Evolutionary conservation across 139 green algal genomes (phyloP), one percentile per base, ranked within the genome.

Genomic region (Chlamydomonas sphaeroides): DNA sequence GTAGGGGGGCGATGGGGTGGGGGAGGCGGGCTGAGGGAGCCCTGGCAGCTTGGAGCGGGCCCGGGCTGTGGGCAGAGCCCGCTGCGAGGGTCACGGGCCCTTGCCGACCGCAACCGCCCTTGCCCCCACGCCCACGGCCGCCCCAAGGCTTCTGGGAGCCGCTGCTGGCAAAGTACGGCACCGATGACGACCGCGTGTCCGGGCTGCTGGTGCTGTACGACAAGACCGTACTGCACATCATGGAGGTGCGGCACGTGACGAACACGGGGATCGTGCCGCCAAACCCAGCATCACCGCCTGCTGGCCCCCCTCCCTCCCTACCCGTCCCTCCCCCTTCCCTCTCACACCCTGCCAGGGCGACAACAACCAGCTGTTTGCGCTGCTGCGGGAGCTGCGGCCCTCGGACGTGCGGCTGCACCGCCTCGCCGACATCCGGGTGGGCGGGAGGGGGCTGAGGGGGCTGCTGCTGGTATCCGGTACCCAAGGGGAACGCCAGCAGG

Each of bases 291-390:
- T 5, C 53, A 62, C 25, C 21, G 21, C 53, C 17, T 5, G 36
- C 23, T 23, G 36, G 38, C 3, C 7, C n/a, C n/a, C n/a, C 66
- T 21, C 4, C 17, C 14, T 30, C 35, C 14, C 33, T 48, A 33
- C 49, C 65, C 14, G 11, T 14, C 65, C 28, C 49, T 7, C 35
- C 14, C 65, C 30, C 65, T 30, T 48, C 35, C 23, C 35, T 8
- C 32, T 6, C n/a, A 20, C 61, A 8, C 11, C 61, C 17, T 5
- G 23, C 14, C 61, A 80, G 74, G 74, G 74, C 32, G 74, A 80
- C 59, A 80, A 80, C 59, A 80, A 80, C 39, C 59, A 63, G 61
- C 74, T 80, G 74, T 80, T 80, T 32, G 74, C 59, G 59, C n/a
- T 80, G 59, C 59, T 80, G 42, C 59, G 74, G 74, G 74, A 80